A percentile compares a stretch with the other conserved stretches of the same genome.
phyloP scores from a whole-genome alignment of 2,329 filamentous ascomycete species.

The Aspergillus pseudoglaucus region DNA sequence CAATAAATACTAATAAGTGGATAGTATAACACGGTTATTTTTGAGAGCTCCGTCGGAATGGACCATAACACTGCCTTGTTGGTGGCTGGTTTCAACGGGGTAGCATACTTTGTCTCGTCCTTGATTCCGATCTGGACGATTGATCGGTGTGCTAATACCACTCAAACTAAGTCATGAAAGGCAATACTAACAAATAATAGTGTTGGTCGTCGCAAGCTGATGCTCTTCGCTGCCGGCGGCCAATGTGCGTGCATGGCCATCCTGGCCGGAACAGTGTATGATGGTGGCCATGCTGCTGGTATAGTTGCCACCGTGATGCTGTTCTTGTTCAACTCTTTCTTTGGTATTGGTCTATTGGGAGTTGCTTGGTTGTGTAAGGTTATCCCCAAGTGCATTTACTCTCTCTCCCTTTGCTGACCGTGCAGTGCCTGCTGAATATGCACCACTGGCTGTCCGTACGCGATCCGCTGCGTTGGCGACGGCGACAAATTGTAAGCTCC shows the following conservation, averaged over 20 bases:
- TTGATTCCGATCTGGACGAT: slow-evolving; percentile 34
- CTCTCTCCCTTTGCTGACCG: slow-evolving; percentile 16
- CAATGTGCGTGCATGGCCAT: slow-evolving; percentile 47
- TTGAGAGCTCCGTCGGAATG: slow-evolving; percentile 41
- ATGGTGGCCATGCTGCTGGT: slow-evolving; percentile 32
- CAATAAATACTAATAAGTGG: background rate
- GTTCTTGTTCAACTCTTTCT: slow-evolving; percentile 51
- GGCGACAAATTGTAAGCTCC: slow-evolving; percentile 40
- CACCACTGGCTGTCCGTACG: slow-evolving; percentile 42
- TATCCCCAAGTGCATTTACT: background rate
- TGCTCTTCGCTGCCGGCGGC: slow-evolving; percentile 51
- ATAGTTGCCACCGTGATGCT: slow-evolving; percentile 45
- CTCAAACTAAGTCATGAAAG: background rate
- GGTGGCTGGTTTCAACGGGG: slow-evolving; percentile 37
- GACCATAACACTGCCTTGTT: slow-evolving; percentile 30
- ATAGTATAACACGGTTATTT: slow-evolving; percentile 38
- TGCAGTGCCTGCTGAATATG: slow-evolving; percentile 40
- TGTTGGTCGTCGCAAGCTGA: slow-evolving; percentile 52
- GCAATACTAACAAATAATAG: slow-evolving; percentile 3
- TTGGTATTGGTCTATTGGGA: slow-evolving; percentile 43
- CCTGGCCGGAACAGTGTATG: slow-evolving; percentile 39
- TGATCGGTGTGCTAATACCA: slow-evolving; percentile 17
- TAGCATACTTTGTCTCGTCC: slow-evolving; percentile 35
- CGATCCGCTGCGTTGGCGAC: slow-evolving; percentile 46
- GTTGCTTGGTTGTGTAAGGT: slow-evolving; percentile 36